Conservation (phyloP, 148 eudicot genomes). For the Polygonum maritimum region DNA sequence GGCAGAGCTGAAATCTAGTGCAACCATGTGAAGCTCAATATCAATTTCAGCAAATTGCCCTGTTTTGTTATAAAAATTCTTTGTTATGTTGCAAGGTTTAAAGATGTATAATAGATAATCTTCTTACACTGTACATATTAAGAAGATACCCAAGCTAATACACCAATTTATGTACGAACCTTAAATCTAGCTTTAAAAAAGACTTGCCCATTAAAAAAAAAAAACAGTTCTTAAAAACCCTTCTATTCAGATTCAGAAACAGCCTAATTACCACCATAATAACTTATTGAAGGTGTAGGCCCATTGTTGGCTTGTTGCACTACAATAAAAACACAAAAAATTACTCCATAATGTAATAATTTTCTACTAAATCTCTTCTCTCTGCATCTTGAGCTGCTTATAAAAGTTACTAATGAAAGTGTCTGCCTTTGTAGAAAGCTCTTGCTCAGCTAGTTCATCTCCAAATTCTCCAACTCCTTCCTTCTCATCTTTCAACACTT, state of each 20-base stretch:
- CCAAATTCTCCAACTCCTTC: not conserved
- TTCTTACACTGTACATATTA: not conserved
- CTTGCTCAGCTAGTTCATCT: not conserved
- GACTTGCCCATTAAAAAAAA: not conserved
- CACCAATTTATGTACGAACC: not conserved
- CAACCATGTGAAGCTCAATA: too few relatives aligned
- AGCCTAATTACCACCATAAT: not conserved
- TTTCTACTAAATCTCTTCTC: not conserved
- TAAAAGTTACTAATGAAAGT: constrained; percentile 4
- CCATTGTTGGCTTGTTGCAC: not conserved
- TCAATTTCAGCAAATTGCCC: too few relatives aligned
- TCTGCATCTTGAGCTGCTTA: constrained; percentile 11
- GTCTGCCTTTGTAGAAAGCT: constrained; percentile 7
- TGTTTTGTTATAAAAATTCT: too few relatives aligned
- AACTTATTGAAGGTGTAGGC: not conserved
- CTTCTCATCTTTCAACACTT: not conserved
- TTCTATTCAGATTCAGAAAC: not conserved
- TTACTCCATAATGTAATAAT: not conserved
- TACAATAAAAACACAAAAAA: not conserved
- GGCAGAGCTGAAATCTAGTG: too few relatives aligned
- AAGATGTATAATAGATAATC: too few relatives aligned
- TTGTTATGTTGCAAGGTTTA: too few relatives aligned
- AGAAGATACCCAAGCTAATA: not conserved
- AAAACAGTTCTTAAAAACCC: not conserved
- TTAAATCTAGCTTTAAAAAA: not conserved